Base-by-base conservation (phyloP, 2,329 filamentous ascomycete genomes). In the Venturia oleaginea region DNA sequence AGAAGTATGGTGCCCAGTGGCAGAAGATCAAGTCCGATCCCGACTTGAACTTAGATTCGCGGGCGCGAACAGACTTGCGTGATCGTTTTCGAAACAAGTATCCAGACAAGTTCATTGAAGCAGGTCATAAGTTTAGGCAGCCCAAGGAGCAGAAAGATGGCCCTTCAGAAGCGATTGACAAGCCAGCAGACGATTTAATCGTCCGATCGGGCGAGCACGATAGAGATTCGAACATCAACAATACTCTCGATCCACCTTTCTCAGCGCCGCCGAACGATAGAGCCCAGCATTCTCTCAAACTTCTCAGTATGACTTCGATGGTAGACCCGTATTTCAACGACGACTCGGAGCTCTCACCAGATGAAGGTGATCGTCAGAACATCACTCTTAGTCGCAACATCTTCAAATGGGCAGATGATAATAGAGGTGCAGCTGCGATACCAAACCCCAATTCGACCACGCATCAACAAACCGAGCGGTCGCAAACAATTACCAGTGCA, bases 81-180 rank as follows among this genome's bases (percentile, higher is more conserved):
- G 85, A 87, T 70, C 81, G 84, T 4, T 85, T 87, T 67, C 78
- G 85, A 19, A 85, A 83, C 8, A 79, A 80, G 38, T 87, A 81
- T 68, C 83, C 84, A 0, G 78, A 84, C 37, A 76, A 80, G 22
- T 87, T 86, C 69, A 78, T 77, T 15, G 74, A 76, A 62, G 76
- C 77, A n/a, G 80, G 80, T 6, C 75, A 76, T 59, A 78, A 76
- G 61, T 59, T 63, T 37, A 64, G 65, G 30, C 30, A 62, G 38
- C 40, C 38, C 22, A 62, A 62, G 42, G 61, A 62, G 17, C 30
- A 42, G 32, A 37, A 46, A 62, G 40, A 46, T 19, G 40, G n/a
- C 38, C 3, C 32, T n/a, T 62, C 61, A 17, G 43, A 37, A 32
- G 46, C 38, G 3, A 17, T 19, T 17, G n/a, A 34, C 43, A 62